phyloP scores from a whole-genome alignment of 2,329 filamentous ascomycete genomes.

The Xylariaceae sp. region DNA sequence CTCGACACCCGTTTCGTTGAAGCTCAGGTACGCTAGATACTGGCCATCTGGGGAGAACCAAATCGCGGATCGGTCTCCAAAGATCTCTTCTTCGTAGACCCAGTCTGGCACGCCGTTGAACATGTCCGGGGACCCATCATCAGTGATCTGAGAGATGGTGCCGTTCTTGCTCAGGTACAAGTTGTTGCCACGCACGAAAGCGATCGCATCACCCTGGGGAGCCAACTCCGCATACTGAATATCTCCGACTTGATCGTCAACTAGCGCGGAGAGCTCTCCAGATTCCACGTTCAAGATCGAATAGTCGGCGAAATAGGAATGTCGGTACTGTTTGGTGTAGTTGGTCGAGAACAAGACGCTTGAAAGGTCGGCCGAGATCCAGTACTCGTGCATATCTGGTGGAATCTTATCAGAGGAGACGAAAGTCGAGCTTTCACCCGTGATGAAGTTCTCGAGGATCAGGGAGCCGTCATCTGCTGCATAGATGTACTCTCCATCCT shows the following conservation, averaged over 20 bases:
- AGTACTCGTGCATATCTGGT: constrained; percentile 51
- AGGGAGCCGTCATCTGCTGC: constrained; percentile 46
- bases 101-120: constrained; percentile 65
- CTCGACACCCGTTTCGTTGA: constrained; percentile 62
- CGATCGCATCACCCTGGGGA: constrained; percentile 53
- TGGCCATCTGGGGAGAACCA: constrained; percentile 56
- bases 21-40: constrained; percentile 51
- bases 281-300: constrained; percentile 58
- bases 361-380: constrained; percentile 55
- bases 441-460: constrained; percentile 58
- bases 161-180: constrained; percentile 56
- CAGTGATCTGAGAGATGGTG: constrained; percentile 52
- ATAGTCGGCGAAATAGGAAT: constrained; percentile 66
- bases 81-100: constrained; percentile 59
- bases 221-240: constrained; percentile 65
- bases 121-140: constrained; percentile 54
- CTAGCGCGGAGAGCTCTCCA: constrained; percentile 49
- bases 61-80: constrained; percentile 44
- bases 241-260: constrained; percentile 56
- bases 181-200: constrained; percentile 64
- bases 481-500: constrained; percentile 60
- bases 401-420: constrained; percentile 56
- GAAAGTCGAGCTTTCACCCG: constrained; percentile 51
- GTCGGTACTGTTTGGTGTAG: constrained; percentile 63
- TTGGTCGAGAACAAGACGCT: constrained; percentile 61